Percentiles rank a stretch among this genome's conserved stretches.
Evolutionary conservation across 805 yeast species (phyloP).

Genomic region (Wickerhamomyces pijperi): DNA sequence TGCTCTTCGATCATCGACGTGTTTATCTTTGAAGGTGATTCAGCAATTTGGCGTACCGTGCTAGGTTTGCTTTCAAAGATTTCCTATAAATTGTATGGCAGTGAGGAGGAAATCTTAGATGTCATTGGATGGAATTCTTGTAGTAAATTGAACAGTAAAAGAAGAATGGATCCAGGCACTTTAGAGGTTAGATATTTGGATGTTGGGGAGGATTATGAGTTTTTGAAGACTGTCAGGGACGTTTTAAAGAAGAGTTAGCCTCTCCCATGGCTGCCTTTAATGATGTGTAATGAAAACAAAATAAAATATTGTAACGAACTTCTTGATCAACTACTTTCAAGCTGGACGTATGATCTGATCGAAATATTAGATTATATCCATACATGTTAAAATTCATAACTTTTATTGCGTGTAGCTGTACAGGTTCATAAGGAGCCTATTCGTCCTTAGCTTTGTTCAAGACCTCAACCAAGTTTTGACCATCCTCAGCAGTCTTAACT

Average conservation of each 20-base stretch:
- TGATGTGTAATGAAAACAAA: too few species aligned
- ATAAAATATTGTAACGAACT: too few species aligned
- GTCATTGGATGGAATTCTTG: constrained; percentile 27
- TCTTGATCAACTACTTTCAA: too few species aligned
- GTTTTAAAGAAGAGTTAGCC: constrained; percentile 20
- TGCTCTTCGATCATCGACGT: constrained; percentile 44
- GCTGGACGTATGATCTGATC: too few species aligned
- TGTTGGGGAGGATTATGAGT: constrained; percentile 40
- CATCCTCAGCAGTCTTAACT: constrained; percentile 72
- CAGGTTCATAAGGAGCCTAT: too few species aligned
- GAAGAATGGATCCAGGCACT: neutral
- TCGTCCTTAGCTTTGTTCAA: constrained; percentile 12
- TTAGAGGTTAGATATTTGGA: constrained; percentile 25
- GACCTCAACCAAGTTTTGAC: constrained; percentile 33
- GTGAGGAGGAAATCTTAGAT: constrained; percentile 32
- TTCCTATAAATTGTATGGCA: constrained; percentile 41
- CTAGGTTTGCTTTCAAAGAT: constrained; percentile 40
- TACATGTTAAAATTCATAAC: too few species aligned
- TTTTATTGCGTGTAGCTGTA: too few species aligned
- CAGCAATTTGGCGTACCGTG: constrained; percentile 38
- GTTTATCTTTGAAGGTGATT: constrained; percentile 50
- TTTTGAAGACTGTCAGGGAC: constrained; percentile 30
- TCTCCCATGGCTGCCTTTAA: too few species aligned
- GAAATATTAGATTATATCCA: too few species aligned
- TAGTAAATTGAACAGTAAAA: constrained; percentile 13